These are phyloP conservation scores for Vicia faba DNA, from an alignment of 306 rosid species.

Conservation along the genomic window DNA sequence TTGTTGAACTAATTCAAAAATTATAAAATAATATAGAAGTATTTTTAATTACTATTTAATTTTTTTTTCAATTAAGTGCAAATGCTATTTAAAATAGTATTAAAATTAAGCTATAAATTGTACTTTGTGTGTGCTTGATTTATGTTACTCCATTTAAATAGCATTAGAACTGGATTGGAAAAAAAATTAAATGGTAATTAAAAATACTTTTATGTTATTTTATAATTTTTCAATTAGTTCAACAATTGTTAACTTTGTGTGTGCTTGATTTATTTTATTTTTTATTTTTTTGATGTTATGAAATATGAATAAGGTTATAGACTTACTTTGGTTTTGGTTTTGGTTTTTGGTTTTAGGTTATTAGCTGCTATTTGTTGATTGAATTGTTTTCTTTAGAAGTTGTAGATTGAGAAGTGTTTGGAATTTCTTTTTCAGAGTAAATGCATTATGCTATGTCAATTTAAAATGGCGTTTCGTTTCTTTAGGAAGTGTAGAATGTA, in stretches of 20 bases:
- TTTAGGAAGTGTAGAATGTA: background rate
- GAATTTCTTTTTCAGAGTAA: conserved; percentile 16
- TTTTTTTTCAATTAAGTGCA: background rate
- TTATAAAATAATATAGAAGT: too few species aligned
- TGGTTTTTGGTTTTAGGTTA: conserved; percentile 2
- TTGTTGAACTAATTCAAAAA: too few species aligned
- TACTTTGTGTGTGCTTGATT: background rate
- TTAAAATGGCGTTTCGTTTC: conserved; percentile 8
- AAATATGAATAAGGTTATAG: conserved; percentile 29
- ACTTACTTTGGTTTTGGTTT: conserved; percentile 5
- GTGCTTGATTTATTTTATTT: background rate
- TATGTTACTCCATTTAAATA: too few species aligned
- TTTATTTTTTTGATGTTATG: background rate
- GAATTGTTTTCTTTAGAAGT: conserved; percentile 16
- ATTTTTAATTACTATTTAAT: too few species aligned
- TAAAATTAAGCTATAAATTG: too few species aligned
- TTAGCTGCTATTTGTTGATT: conserved; percentile 18
- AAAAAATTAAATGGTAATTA: too few species aligned
- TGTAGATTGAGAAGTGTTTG: background rate
- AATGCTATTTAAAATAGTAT: too few species aligned
- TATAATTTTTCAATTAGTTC: too few species aligned
- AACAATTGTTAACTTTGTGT: too few species aligned
- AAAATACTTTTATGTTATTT: too few species aligned
- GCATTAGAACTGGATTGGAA: too few species aligned
- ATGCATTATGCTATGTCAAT: conserved; percentile 22